A percentile compares a stretch with the other conserved stretches of the same genome.
phyloP scores from a whole-genome alignment of 345 rosid species.

The Salix arbutifolia region DNA sequence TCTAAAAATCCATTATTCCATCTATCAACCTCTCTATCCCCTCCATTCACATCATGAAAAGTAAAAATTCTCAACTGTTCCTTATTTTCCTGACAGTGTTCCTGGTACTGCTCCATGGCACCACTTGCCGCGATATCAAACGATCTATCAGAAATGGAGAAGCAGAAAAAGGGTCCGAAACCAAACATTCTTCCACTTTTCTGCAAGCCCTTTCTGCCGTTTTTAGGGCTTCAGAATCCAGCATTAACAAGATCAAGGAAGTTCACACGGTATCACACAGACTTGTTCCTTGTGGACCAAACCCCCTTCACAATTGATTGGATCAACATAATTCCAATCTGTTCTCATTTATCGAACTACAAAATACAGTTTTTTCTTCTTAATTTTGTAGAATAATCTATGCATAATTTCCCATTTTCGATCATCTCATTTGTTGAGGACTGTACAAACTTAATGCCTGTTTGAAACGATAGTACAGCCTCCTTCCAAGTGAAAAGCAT shows the following conservation, averaged over 20 bases:
- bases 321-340: neutral
- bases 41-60: constrained; percentile 11
- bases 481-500: no score
- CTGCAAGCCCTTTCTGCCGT: constrained; percentile 19
- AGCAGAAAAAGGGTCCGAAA: constrained; percentile 3
- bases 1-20: neutral
- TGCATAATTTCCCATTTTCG: neutral
- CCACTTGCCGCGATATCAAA: constrained; percentile 19
- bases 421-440: neutral
- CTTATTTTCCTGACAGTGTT: constrained; percentile 16
- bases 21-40: neutral
- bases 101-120: constrained; percentile 16
- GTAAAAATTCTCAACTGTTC: constrained; percentile 2
- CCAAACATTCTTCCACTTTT: constrained; percentile 25
- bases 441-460: no score
- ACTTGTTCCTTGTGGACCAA: constrained; percentile 39
- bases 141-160: neutral
- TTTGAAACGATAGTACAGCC: neutral
- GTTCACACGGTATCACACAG: constrained; percentile 31
- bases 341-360: neutral
- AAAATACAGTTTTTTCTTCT: no score
- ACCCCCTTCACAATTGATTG: constrained; percentile 45
- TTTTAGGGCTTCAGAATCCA: constrained; percentile 7
- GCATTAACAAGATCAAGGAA: neutral
- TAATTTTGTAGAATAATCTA: neutral